Evolutionary conservation across 371 early-diverging fungal species (phyloP), one percentile per base, ranked within the genome.

Genomic region (Choanephora cucurbitarum): DNA sequence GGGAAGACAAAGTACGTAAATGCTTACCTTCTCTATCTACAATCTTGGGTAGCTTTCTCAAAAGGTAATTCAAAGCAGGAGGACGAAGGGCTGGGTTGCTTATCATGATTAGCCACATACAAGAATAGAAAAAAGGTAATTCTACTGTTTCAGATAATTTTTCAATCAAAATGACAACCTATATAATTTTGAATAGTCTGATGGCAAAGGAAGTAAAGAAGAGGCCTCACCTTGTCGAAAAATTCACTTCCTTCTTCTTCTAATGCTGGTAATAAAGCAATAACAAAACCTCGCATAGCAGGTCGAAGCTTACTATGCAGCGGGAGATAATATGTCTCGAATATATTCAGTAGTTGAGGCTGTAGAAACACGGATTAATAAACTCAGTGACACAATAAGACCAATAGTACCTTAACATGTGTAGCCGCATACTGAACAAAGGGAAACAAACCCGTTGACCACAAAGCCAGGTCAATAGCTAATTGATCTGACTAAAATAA

Each of bases 201-300:
- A 7, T 44, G 1, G 21, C 2, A 14, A 9, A 21, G 21, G 2
- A 15, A 43, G 9, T 10, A 44, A 19, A 23, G 21, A 11, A 2
- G 4, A 23, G 6, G 8, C 21, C 19, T 48, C 64, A 83, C 81
- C 55, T 79, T 71, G 49, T 89, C 90, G 66, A 91, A 93, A 60
- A 81, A 88, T 60, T 97, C 97, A 66, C 83, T 89, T 31, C 91
- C 90, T 64, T 94, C 95, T 59, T 96, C 95, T 50, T 97, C 98
- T 13, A 97, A 64, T 9, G 89, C 92, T 1, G 96, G 93, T 21
- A 95, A 71, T 18, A 97, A 51, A 0, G 92, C 94, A 34, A 91
- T 84, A 22, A 94, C 78, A 13, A 97, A 78, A 32, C 91, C 88
- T 64, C 91, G 86, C 62, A 94, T 74, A 50, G 89, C 85, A 3